phyloP scores from a whole-genome alignment of 2,329 filamentous ascomycete species.

The Dryadomyces quercivorus region DNA sequence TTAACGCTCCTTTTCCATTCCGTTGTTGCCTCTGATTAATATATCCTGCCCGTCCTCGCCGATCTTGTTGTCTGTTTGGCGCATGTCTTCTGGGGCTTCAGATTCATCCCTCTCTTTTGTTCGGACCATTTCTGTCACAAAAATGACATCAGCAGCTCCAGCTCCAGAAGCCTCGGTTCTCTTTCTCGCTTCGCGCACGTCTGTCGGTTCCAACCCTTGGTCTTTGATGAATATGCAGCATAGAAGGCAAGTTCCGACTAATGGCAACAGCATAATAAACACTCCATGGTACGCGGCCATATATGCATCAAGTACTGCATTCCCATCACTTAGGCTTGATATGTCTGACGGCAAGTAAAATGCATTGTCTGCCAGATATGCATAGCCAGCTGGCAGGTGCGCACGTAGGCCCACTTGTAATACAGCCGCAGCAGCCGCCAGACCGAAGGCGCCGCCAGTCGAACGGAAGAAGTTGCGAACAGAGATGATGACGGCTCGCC shows the following conservation, averaged over 20 bases:
- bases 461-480: slow-evolving; percentile 26
- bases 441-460: slow-evolving; percentile 23
- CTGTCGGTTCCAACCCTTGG: slow-evolving; percentile 26
- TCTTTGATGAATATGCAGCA: slow-evolving; percentile 39
- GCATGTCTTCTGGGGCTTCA: background rate
- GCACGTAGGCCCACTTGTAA: slow-evolving; percentile 17
- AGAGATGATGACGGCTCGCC: slow-evolving; percentile 25
- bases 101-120: too few species aligned
- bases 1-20: too few species aligned
- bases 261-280: slow-evolving; percentile 42
- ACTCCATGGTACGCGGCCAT: slow-evolving; percentile 37
- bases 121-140: too few species aligned
- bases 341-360: slow-evolving; percentile 17
- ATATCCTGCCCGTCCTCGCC: background rate
- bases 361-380: slow-evolving; percentile 15
- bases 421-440: slow-evolving; percentile 19
- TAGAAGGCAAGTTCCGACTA: slow-evolving; percentile 37
- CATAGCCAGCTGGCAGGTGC: slow-evolving; percentile 7
- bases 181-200: slow-evolving; percentile 7
- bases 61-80: background rate
- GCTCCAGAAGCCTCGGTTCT: background rate
- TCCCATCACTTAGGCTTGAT: background rate
- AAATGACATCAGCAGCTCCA: background rate
- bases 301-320: slow-evolving; percentile 13
- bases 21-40: too few species aligned